Evolutionary conservation across 345 rosid genomes (phyloP), one percentile per base, ranked within the genome.

Genomic region (Populus tremula): DNA sequence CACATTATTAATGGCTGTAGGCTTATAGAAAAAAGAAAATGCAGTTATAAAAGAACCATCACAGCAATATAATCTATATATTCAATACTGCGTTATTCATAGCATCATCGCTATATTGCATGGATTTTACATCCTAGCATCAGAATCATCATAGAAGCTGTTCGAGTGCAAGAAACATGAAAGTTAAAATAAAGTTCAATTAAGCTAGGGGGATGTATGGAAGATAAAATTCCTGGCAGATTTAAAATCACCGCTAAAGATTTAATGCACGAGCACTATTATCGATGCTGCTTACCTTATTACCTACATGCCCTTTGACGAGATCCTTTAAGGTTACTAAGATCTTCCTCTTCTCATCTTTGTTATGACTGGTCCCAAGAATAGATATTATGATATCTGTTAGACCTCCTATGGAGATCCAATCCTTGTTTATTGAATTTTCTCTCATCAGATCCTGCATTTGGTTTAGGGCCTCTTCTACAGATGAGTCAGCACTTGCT

Each of bases 361-460:
- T 86, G 80, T 86, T 86, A 49, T 45, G 89, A 59, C 89, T 84
- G 65, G 43, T 83, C 29, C 88, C 90, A 35, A 90, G 89, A 73
- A 89, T 84, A 62, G 81, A 77, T 67, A 82, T 78, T 73, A 84
- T 68, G 61, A 72, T 78, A 82, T 90, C 90, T 4, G 87, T 85
- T 43, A 90, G 88, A 41, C 90, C 94, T 67, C 86, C 90, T 54
- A 90, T 78, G 29, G 87, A 87, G 41, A 89, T 76, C 94, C 94
- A 90, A 73, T 90, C 92, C 82, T 87, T 88, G 85, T 87, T 90
- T 71, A 90, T 81, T n/a, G 88, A 77, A 79, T 82, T 87, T 71
- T 89, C 94, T 81, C 85, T 83, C 81, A 89, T 81, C 14, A 90
- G 89, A 65, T 86, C 85, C 78, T 82, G 87, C 88, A 90, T 87